Evolutionary conservation across 2,329 filamentous ascomycete species (phyloP), one percentile per base, ranked within the genome.

Genomic region (Talaromyces rugulosus): DNA sequence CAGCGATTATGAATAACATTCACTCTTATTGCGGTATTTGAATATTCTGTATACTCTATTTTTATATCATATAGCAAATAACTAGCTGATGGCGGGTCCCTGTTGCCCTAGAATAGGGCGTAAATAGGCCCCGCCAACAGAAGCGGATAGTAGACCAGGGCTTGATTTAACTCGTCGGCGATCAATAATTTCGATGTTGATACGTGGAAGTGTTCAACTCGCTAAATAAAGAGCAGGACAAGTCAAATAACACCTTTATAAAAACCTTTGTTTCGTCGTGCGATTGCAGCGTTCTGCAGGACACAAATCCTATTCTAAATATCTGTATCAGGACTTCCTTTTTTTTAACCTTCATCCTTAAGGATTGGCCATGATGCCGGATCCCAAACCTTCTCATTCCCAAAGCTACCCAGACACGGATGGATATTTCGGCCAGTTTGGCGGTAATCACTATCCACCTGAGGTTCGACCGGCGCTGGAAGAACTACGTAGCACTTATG

Each of bases 361-460:
- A 50, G 44, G 2, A 28, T 51, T 51, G 18, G 18, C 11, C 18
- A 51, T 9, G 18, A 28, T 28, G 18, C 44, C 6, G 18, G 44
- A 9, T 18, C 8, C 18, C 12, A 4, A 9, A 23, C 30, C 7
- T 50, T 31, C 59, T 36, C 47, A 65, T 56, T 33, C 52, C 36
- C 53, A 64, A 33, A 58, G 59, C 52, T 50, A 58, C 18, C 63
- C 63, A 23, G 52, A 65, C 31, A 47, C 44, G 27, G 40, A 65
- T 31, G 55, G 55, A n/a, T 57, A 44, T 31, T 57, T 44, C 33
- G 55, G 55, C 33, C 34, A 33, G 34, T 63, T 62, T 58, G 59
- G 60, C 55, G 65, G 61, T 23, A 63, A 66, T 44, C 60, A 63
- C 16, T 66, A 66, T 58, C 64, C 64, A 2, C 50, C 23, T 2